Evolutionary conservation across 176 grass and related monocot species (phyloP).

Genomic region (Rhynchospora pubera): DNA sequence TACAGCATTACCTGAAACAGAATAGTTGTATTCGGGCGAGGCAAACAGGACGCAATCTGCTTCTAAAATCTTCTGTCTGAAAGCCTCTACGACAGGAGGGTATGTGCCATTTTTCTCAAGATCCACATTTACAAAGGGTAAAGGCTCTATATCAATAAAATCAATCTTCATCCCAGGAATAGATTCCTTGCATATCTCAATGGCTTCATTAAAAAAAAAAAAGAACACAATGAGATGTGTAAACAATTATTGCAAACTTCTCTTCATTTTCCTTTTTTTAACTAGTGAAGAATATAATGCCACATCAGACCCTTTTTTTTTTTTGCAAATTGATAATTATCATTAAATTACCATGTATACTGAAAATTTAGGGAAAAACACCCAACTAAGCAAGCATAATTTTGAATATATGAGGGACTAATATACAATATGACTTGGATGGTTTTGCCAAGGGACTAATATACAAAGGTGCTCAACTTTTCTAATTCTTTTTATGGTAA

Average conservation of each 20-base stretch:
- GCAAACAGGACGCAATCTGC: constrained; percentile 76
- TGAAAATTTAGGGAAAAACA: background rate
- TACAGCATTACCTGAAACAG: constrained; percentile 38
- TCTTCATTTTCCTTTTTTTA: background rate
- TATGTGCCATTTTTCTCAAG: constrained; percentile 50
- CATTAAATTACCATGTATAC: background rate
- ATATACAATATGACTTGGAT: background rate
- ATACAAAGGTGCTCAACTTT: background rate
- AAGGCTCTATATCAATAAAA: constrained; percentile 43
- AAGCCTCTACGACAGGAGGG: constrained; percentile 61
- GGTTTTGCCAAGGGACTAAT: background rate
- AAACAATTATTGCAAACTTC: background rate
- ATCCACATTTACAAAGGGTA: constrained; percentile 77
- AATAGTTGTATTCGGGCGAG: constrained; percentile 83
- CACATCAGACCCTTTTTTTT: background rate
- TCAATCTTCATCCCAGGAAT: constrained; percentile 58
- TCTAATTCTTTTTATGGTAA: background rate
- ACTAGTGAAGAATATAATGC: too few species aligned
- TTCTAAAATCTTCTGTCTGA: constrained; percentile 42
- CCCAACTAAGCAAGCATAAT: background rate
- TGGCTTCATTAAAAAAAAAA: constrained; percentile 19
- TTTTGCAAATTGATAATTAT: background rate
- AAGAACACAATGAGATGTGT: background rate
- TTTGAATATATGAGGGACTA: background rate
- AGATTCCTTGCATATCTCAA: constrained; percentile 59